Percentiles rank a stretch among this genome's conserved stretches.
Conservation (phyloP, 2,329 filamentous ascomycete genomes). For the Aaosphaeria arxii region DNA sequence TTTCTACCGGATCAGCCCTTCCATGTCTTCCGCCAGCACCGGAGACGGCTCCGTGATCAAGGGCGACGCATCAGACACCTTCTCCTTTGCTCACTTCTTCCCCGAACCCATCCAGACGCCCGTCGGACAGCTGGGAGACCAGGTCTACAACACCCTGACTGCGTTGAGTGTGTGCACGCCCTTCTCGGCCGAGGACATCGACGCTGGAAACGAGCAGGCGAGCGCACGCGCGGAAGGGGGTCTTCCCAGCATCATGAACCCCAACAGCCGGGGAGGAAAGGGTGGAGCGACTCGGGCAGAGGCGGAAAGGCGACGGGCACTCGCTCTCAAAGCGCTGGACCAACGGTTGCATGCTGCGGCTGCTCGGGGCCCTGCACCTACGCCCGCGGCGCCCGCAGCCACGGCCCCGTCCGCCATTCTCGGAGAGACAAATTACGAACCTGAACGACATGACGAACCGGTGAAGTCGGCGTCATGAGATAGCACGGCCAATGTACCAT, state of each 20-base stretch:
- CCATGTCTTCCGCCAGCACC: slow-evolving; percentile 53
- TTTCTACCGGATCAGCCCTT: slow-evolving; percentile 79
- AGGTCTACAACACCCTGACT: slow-evolving; percentile 72
- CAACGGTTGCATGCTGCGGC: slow-evolving; percentile 87
- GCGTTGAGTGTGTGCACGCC: slow-evolving; percentile 76
- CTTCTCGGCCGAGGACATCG: slow-evolving; percentile 78
- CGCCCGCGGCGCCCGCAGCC: slow-evolving; percentile 33
- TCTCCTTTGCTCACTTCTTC: slow-evolving; percentile 95
- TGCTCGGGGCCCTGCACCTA: slow-evolving; percentile 44
- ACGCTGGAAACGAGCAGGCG: slow-evolving; percentile 69
- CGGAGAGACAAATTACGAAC: slow-evolving; percentile 42
- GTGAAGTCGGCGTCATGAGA: slow-evolving; percentile 17
- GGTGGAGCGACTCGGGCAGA: slow-evolving; percentile 75
- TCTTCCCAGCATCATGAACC: slow-evolving; percentile 58
- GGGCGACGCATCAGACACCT: slow-evolving; percentile 93
- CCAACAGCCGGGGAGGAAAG: slow-evolving; percentile 45
- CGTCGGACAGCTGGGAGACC: slow-evolving; percentile 69
- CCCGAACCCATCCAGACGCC: slow-evolving; percentile 78
- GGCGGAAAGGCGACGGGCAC: slow-evolving; percentile 81
- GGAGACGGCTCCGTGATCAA: slow-evolving; percentile 58
- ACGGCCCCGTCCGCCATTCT: slow-evolving; percentile 33
- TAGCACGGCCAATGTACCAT: too few relatives aligned
- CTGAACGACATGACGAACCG: slow-evolving; percentile 33
- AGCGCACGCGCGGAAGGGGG: slow-evolving; percentile 61
- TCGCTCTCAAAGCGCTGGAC: slow-evolving; percentile 89